These are phyloP conservation scores for Pseudogymnoascus sp. DNA, from an alignment of 2,329 filamentous ascomycete genomes.

Conservation along the genomic window DNA sequence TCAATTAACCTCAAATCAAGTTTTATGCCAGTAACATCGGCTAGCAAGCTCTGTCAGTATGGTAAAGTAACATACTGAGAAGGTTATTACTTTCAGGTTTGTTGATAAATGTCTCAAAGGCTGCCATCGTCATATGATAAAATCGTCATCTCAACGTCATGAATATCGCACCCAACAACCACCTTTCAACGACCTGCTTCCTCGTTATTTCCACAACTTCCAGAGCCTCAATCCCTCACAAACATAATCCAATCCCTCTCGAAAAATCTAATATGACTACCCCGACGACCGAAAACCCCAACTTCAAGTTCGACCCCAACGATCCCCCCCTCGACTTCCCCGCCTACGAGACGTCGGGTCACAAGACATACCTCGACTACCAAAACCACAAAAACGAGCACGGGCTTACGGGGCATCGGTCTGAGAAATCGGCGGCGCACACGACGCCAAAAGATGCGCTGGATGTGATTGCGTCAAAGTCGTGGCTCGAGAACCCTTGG, in stretches of 20 bases:
- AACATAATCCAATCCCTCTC: not conserved
- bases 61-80: not conserved
- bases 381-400: not conserved
- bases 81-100: not conserved
- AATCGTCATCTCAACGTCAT: constrained; percentile 7
- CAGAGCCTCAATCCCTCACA: not conserved
- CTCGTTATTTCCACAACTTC: not conserved
- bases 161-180: not conserved
- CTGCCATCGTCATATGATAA: not conserved
- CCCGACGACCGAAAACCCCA: not conserved
- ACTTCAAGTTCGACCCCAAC: constrained; percentile 1
- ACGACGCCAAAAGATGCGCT: not conserved
- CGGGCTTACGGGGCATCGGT: not conserved
- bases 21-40: not conserved
- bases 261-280: not conserved
- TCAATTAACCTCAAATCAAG: not conserved
- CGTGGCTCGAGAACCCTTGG: constrained; percentile 1
- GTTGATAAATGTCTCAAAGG: constrained; percentile 5
- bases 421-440: not conserved
- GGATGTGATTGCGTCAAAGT: not conserved
- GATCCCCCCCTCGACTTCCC: not conserved
- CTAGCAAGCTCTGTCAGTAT: not conserved
- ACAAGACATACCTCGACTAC: constrained; percentile 1
- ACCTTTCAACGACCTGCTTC: not conserved
- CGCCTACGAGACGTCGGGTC: constrained; percentile 2